Conservation (phyloP, 257 asterid genomes). For the Pogostemon cablin region DNA sequence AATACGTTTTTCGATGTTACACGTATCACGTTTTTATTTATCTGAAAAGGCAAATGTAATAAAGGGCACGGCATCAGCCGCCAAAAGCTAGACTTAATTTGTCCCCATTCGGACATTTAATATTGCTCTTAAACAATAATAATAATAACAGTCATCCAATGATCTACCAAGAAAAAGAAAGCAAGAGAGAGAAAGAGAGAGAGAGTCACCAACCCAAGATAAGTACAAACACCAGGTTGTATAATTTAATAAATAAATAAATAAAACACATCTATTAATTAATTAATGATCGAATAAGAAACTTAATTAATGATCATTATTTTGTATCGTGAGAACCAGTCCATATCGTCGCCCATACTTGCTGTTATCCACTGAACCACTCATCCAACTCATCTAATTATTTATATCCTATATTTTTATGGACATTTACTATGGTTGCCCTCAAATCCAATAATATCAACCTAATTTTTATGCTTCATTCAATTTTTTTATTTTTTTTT, state of each 20-base stretch:
- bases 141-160: not conserved
- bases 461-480: no score
- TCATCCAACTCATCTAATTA: slow-evolving; percentile 33
- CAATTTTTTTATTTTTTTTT: no score
- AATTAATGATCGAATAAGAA: not conserved
- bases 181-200: slow-evolving; percentile 8
- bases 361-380: slow-evolving; percentile 31
- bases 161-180: slow-evolving; percentile 3
- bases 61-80: not conserved
- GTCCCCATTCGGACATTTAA: not conserved
- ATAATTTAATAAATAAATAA: not conserved
- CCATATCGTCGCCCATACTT: slow-evolving; percentile 31
- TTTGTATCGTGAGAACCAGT: slow-evolving; percentile 25
- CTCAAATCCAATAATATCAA: no score
- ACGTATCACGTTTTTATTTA: not conserved
- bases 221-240: slow-evolving; percentile 33
- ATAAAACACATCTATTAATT: not conserved
- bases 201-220: slow-evolving; percentile 32
- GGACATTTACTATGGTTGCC: no score
- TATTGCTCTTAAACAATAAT: not conserved
- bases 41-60: not conserved
- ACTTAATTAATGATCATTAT: not conserved
- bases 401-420: not conserved
- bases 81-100: slow-evolving; percentile 23
- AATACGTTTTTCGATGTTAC: not conserved